Evolutionary conservation across 2,329 filamentous ascomycete genomes (phyloP), one percentile per base, ranked within the genome.

Genomic region (Penicillium janthinellum): DNA sequence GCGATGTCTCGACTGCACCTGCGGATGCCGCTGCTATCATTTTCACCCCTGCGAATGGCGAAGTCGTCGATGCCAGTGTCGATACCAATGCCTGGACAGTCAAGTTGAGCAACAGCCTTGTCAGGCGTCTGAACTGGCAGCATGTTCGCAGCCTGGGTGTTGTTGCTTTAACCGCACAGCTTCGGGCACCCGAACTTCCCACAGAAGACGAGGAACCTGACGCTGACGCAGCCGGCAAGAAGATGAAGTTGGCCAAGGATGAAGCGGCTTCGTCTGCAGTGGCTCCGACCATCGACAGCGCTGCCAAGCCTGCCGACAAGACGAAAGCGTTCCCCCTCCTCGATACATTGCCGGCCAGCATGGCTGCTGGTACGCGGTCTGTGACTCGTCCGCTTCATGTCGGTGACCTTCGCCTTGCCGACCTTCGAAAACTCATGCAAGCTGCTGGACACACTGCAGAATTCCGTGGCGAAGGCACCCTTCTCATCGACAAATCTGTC

Each of bases 81-180:
- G 95, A 99, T 73, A 98, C 94, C 5, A 97, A 98, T 73, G 93
- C 95, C 4, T 99, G 96, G 95, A 89, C 91, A 25, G 90, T 99
- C 61, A 96, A 93, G 76, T 84, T 99, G 17, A 92, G 91, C 51
- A 91, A 94, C 67, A 81, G 86, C 47, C 86, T 99, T 20, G 90
- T 96, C 60, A 91, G 91, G 76, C 90, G 90, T 67, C 83, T 99
- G 60, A 91, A 91, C 71, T 98, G 95, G 95, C 95, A 98, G 78
- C 93, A 91, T 59, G 92, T 98, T 25, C 88, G 92, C 57, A 92
- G 90, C 2, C 81, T 98, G 7, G 90, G 92, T 41, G 91, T 99
- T 58, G 94, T 96, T 15, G 96, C 94, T n/a, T 83, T 99, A 57
- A 96, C 92, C 2, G 95, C 92, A 10, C 82, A 84, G 45, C 75